Evolutionary conservation across 352 stramenopile species (phyloP), one percentile per base, ranked within the genome.

Genomic region (Pythium phragmitis): DNA sequence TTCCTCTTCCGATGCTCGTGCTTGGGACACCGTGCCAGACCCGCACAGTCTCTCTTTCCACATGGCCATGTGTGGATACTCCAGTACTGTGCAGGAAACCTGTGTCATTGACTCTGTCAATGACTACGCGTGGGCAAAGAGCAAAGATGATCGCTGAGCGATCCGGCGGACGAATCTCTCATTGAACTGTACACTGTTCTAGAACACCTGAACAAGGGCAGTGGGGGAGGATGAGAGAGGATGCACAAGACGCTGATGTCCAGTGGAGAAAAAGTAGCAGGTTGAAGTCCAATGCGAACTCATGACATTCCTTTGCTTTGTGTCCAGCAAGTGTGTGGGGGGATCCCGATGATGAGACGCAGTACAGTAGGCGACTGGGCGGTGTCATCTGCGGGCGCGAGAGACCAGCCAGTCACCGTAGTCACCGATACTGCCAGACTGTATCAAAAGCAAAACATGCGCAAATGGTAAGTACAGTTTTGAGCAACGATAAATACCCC

Each of bases 251-350:
- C n/a, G 9, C 46, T 11, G 7, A 16, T 48, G n/a, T 19, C 34
- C 51, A 14, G 50, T 7, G 13, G 26, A 30, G 26, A 47, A 21
- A 42, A 46, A 6, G 37, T 36, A 37, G 39, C 56, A 48, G 36
- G 43, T 63, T 63, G 43, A 55, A 63, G 56, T 54, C 43, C 26
- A 55, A 19, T 42, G 37, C 11, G 14, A 16, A 42, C 37, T 42
- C 34, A 51, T 43, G 23, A 23, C 7, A 42, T 54, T 63, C 43
- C 33, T 16, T 30, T 30, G 3, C 19, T 4, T 36, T 60, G 45
- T 63, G 56, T 63, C 56, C 56, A 63, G 56, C 56, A 63, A 45
- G 16, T 21, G 19, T 63, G 56, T 63, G 56, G 56, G 46, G 37
- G 14, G 26, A 30, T 30, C 26, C 37, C 37, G 37, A 42, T 42